Evolutionary conservation across 345 rosid species (phyloP), one percentile per base, ranked within the genome.

Genomic region (Sapria himalayana): DNA sequence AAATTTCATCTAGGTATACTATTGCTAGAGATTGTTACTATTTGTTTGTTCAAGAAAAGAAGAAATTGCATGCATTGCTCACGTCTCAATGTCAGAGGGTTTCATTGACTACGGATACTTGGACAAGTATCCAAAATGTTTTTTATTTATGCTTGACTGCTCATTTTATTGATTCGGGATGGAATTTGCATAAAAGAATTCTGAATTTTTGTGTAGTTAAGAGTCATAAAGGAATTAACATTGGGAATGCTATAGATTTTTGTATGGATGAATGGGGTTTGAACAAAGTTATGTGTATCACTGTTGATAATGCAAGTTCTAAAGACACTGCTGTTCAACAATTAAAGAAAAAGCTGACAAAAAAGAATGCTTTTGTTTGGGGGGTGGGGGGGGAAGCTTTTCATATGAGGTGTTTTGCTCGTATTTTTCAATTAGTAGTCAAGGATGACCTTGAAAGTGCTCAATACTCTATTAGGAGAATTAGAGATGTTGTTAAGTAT

Each of bases 231-330:
- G 52, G n/a, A n/a, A n/a, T n/a, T n/a, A n/a, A n/a, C n/a, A n/a
- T n/a, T n/a, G n/a, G n/a, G n/a, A n/a, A n/a, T n/a, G n/a, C n/a
- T n/a, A n/a, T n/a, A n/a, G n/a, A n/a, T n/a, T n/a, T n/a, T n/a
- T 78, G 76, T 55, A 64, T 86, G 46, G 62, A 54, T 62, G 94
- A 78, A 21, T 86, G 97, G 93, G 78, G 69, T 49, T 86, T 19
- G 94, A 86, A 37, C 66, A 52, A 86, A 82, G 76, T 65, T 78
- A 62, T 86, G 81, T 61, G 80, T 24, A 49, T 86, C 43, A 78
- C 91, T 7, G 76, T 78, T 52, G 94, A 74, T 53, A 70, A 72
- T 41, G 72, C 67, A 34, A 64, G 64, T 24, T 49, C 56, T 8
- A 74, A 70, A n/a, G 82, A 86, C 43, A 78, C 70, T 55, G 65